Percentiles rank a stretch among this genome's conserved stretches.
Evolutionary conservation across 371 early-diverging fungal species (phyloP).

Genomic region (Choanephora cucurbitarum): DNA sequence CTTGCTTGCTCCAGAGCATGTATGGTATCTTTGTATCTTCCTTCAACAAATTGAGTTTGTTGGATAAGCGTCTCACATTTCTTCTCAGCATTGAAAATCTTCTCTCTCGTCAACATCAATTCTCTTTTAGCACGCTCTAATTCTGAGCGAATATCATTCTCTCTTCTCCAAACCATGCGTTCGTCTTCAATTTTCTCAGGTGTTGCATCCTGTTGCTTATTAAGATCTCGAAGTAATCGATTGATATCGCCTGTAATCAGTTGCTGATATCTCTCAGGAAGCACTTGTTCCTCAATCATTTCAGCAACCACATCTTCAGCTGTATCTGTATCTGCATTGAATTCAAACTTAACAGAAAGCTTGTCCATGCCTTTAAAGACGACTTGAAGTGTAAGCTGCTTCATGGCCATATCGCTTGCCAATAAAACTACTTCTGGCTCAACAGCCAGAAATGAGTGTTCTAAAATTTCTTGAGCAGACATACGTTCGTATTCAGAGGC

Average conservation of each 20-base stretch:
- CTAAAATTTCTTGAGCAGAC: conserved; percentile 79
- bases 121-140: conserved; percentile 39
- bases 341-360: conserved; percentile 88
- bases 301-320: conserved; percentile 92
- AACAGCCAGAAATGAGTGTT: conserved; percentile 82
- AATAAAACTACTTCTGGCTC: conserved; percentile 71
- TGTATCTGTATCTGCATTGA: conserved; percentile 87
- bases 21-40: conserved; percentile 42
- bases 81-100: conserved; percentile 35
- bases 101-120: conserved; percentile 27
- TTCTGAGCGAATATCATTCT: conserved; percentile 48
- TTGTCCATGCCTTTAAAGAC: conserved; percentile 85
- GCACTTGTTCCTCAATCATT: conserved; percentile 88
- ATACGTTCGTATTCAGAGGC: conserved; percentile 63
- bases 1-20: conserved; percentile 30
- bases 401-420: conserved; percentile 61
- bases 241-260: conserved; percentile 88
- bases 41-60: conserved; percentile 35
- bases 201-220: conserved; percentile 47
- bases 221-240: conserved; percentile 77
- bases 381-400: conserved; percentile 79
- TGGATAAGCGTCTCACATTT: conserved; percentile 36
- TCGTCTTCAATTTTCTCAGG: conserved; percentile 45
- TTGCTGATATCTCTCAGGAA: conserved; percentile 75
- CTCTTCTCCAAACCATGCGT: conserved; percentile 49